Evolutionary conservation across 495 filamentous ascomycete species (phyloP), one percentile per base, ranked within the genome.

Genomic region (Podospora pseudoanserina): DNA sequence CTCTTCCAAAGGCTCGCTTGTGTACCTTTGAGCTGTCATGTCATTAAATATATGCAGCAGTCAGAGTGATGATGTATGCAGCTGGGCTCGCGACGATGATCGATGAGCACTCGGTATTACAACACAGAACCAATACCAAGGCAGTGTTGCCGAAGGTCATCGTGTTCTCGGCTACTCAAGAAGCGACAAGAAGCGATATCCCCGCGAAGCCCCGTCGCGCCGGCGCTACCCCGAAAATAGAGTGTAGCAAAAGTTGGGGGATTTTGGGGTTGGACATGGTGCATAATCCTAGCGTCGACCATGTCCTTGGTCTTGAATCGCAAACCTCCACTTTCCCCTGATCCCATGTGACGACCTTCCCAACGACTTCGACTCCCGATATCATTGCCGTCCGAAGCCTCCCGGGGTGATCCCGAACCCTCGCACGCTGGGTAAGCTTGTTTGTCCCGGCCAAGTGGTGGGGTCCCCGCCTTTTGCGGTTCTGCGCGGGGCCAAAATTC

Each of bases 311-410:
- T 26, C 55, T 58, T 58, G 55, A 58, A 58, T 58, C n/a, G 55
- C 55, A 26, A 58, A 58, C 55, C 15, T 58, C 55, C 55, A 58
- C 55, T 58, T 58, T 58, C 55, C 55, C 55, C 55, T 58, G 55
- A 58, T 49, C 55, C 55, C 55, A 58, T 58, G 55, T 58, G 55
- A 58, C 55, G 23, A 13, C 9, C 9, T 18, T 49, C 39, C 39
- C 9, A 49, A 49, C 39, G 39, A 58, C 7, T 58, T 58, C 11
- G 55, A 58, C 55, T 58, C 55, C 55, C 55, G 55, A 58, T 19
- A n/a, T 19, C n/a, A 19, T 58, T 58, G 55, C 55, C 55, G 55
- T 58, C 55, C 4, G 5, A 6, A 20, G n/a, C 23, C 55, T 26
- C 55, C n/a, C 23, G n/a, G 55, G 23, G 55, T 26, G n/a, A 58